phyloP scores from a whole-genome alignment of 2,329 filamentous ascomycete species.

The Albophoma yamanashiensis region DNA sequence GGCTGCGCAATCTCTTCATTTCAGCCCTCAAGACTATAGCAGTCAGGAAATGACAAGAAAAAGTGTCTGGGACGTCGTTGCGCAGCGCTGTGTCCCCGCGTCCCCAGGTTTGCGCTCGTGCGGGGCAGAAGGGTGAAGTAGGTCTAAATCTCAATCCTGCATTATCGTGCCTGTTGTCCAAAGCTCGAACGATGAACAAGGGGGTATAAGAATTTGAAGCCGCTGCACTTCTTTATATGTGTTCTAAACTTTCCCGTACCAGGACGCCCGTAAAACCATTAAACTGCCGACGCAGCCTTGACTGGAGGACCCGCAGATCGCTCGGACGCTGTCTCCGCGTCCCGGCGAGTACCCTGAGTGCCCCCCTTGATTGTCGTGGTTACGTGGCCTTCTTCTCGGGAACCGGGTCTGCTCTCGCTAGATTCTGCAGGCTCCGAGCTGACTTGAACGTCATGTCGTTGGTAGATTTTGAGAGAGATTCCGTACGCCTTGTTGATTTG shows the following conservation, averaged over 20 bases:
- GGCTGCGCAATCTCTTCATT: background rate
- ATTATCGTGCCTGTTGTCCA: too few species aligned
- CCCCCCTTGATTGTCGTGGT: constrained; percentile 6
- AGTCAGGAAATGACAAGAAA: background rate
- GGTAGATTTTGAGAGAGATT: constrained; percentile 25
- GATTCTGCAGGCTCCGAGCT: constrained; percentile 5
- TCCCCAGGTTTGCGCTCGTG: background rate
- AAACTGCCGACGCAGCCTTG: background rate
- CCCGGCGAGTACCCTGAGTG: background rate
- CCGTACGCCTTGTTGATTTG: constrained; percentile 20
- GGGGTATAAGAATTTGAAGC: background rate
- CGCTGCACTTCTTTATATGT: background rate
- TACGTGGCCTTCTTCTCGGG: background rate
- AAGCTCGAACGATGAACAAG: background rate
- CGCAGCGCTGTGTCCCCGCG: background rate
- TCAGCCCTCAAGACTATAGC: background rate
- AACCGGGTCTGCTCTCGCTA: background rate
- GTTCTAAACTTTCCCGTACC: background rate
- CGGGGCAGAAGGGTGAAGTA: background rate
- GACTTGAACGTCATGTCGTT: constrained; percentile 23
- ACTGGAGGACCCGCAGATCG: background rate
- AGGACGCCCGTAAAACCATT: background rate
- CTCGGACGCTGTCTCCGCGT: background rate
- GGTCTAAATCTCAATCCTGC: background rate
- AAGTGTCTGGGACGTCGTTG: background rate